Evolutionary conservation across 495 filamentous ascomycete species (phyloP).

Genomic region (Trypethelium eluteriae): DNA sequence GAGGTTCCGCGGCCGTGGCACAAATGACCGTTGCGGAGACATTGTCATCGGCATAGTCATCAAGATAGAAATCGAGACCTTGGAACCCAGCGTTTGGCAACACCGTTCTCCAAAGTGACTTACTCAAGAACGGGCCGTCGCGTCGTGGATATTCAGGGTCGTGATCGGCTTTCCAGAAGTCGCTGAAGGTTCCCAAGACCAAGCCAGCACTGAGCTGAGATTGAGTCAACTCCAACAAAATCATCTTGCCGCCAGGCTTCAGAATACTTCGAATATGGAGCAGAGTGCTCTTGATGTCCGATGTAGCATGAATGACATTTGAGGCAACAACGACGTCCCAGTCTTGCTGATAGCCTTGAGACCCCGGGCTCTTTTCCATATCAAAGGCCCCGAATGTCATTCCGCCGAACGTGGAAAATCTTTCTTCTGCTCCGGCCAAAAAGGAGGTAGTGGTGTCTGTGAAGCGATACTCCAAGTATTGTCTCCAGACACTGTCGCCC

Average conservation of each 20-base stretch:
- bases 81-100: no score
- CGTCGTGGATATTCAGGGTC: no score
- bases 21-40: no score
- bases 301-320: slow-evolving; percentile 22
- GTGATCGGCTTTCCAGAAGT: slow-evolving; percentile 12
- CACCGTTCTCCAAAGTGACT: no score
- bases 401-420: slow-evolving; percentile 11
- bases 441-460: slow-evolving; percentile 23
- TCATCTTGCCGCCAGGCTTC: slow-evolving; percentile 23
- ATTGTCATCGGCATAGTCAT: no score
- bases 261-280: slow-evolving; percentile 16
- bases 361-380: slow-evolving; percentile 21
- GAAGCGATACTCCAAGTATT: no score
- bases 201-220: neutral
- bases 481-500: no score
- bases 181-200: slow-evolving; percentile 6
- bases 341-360: slow-evolving; percentile 19
- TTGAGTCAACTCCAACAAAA: slow-evolving; percentile 18
- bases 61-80: no score
- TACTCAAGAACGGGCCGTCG: no score
- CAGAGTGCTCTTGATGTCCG: slow-evolving; percentile 11
- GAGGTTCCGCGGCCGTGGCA: no score
- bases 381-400: slow-evolving; percentile 19
- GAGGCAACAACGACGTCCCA: slow-evolving; percentile 23
- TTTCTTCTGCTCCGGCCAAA: slow-evolving; percentile 18